Percentiles rank a stretch among this genome's conserved stretches.
Conservation (phyloP, 345 rosid species). For the Draba incana region DNA sequence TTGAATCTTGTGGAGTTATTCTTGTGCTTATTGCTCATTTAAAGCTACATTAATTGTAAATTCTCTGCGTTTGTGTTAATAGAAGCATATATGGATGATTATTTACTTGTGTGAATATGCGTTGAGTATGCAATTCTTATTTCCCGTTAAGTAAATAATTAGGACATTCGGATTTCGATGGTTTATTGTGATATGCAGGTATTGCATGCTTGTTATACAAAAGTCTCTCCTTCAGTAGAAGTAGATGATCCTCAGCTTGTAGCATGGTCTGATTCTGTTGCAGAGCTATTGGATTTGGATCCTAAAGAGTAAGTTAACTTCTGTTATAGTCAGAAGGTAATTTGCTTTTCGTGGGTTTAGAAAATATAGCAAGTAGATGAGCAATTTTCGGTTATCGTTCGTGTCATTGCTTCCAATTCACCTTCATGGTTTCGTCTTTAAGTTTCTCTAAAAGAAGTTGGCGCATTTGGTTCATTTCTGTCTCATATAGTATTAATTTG, state of each 20-base stretch:
- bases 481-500: not conserved
- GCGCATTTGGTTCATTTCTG: not conserved
- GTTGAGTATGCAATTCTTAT: not conserved
- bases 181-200: slow-evolving; percentile 52
- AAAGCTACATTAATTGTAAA: not conserved
- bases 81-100: not conserved
- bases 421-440: not conserved
- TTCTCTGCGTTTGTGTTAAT: not conserved
- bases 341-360: not conserved
- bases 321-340: not conserved
- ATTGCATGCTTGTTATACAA: slow-evolving; percentile 82
- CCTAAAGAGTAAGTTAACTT: slow-evolving; percentile 75
- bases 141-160: not conserved
- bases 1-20: not conserved
- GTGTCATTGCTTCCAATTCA: not conserved
- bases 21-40: slow-evolving; percentile 17
- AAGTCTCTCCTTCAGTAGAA: slow-evolving; percentile 83
- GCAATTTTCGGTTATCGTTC: not conserved
- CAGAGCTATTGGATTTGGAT: slow-evolving; percentile 78
- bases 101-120: not conserved
- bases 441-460: not conserved
- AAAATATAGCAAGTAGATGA: slow-evolving; percentile 1
- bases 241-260: slow-evolving; percentile 92
- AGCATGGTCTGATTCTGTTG: slow-evolving; percentile 92
- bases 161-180: not conserved